Conservation (phyloP, 2,329 filamentous ascomycete genomes). For the Gaeumannomyces sp. region DNA sequence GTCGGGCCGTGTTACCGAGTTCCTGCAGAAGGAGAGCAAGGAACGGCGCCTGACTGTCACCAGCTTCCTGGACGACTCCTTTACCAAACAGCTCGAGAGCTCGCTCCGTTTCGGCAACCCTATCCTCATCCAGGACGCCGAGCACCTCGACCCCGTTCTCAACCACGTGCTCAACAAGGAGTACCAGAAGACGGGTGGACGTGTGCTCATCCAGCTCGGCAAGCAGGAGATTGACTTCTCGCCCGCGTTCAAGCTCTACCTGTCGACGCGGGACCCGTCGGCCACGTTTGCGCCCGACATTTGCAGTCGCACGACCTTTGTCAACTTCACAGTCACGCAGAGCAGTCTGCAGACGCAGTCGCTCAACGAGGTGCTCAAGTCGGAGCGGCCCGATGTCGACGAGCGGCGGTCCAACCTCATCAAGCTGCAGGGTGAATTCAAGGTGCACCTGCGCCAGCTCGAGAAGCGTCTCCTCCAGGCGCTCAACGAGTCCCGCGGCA, state of each 20-base stretch:
- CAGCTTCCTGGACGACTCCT: slow-evolving; percentile 95
- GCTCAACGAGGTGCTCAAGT: slow-evolving; percentile 94
- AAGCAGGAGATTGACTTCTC: slow-evolving; percentile 99
- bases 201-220: slow-evolving; percentile 95
- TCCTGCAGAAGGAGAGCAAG: slow-evolving; percentile 89
- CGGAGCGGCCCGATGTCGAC: slow-evolving; percentile 93
- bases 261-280: slow-evolving; percentile 93
- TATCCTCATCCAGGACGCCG: slow-evolving; percentile 96
- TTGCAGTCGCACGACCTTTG: slow-evolving; percentile 96
- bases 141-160: slow-evolving; percentile 92
- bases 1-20: slow-evolving; percentile 89
- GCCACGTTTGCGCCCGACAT: slow-evolving; percentile 92
- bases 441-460: slow-evolving; percentile 90
- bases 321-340: slow-evolving; percentile 98
- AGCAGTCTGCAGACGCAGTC: slow-evolving; percentile 98
- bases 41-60: slow-evolving; percentile 91
- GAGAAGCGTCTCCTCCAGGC: slow-evolving; percentile 93
- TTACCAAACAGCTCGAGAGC: slow-evolving; percentile 96
- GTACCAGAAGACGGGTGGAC: slow-evolving; percentile 96
- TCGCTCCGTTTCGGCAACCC: slow-evolving; percentile 96
- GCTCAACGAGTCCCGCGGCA: slow-evolving; percentile 93
- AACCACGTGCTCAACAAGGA: slow-evolving; percentile 99
- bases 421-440: slow-evolving; percentile 98
- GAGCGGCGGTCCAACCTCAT: slow-evolving; percentile 94
- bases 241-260: slow-evolving; percentile 87